phyloP scores from a whole-genome alignment of 306 rosid genomes.

The Gleditsia sinensis region DNA sequence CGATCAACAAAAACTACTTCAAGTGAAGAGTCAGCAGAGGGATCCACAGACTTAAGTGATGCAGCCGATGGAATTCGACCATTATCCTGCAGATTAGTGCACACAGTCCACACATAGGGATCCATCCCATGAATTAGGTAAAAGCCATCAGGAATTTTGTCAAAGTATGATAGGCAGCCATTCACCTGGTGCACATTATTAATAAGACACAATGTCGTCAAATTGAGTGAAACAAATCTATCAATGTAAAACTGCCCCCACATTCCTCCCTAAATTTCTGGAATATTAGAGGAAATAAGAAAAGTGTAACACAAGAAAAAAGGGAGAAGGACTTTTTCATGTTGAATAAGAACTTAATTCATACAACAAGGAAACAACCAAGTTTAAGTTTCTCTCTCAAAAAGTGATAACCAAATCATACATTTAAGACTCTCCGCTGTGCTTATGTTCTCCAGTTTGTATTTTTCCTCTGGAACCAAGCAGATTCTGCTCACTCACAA shows the following conservation, averaged over 20 bases:
- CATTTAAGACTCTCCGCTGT: background rate
- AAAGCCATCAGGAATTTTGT: constrained; percentile 82
- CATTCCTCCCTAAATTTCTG: background rate
- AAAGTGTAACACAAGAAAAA: background rate
- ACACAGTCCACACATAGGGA: constrained; percentile 74
- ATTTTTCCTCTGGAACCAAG: constrained; percentile 1
- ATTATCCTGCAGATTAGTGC: constrained; percentile 71
- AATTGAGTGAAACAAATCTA: background rate
- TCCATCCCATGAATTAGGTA: constrained; percentile 74
- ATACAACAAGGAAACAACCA: constrained; percentile 2
- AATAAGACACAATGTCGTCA: constrained; percentile 21
- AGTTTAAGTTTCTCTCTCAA: background rate
- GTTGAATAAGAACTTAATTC: constrained; percentile 13
- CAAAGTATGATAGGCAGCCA: constrained; percentile 79
- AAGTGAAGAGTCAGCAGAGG: constrained; percentile 56
- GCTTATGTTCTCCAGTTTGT: background rate
- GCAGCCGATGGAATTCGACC: constrained; percentile 82
- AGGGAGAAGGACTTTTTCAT: background rate
- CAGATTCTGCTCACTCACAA: background rate
- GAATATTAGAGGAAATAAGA: background rate
- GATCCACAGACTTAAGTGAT: constrained; percentile 58
- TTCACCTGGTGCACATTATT: constrained; percentile 67
- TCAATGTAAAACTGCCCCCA: constrained; percentile 8
- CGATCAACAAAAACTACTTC: constrained; percentile 72
- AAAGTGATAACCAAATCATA: background rate